Percentiles rank a stretch among this genome's conserved stretches.
These are phyloP conservation scores for Russula brevipes DNA, from an alignment of 768 basidiomycete genomes.

Conservation along the genomic window DNA sequence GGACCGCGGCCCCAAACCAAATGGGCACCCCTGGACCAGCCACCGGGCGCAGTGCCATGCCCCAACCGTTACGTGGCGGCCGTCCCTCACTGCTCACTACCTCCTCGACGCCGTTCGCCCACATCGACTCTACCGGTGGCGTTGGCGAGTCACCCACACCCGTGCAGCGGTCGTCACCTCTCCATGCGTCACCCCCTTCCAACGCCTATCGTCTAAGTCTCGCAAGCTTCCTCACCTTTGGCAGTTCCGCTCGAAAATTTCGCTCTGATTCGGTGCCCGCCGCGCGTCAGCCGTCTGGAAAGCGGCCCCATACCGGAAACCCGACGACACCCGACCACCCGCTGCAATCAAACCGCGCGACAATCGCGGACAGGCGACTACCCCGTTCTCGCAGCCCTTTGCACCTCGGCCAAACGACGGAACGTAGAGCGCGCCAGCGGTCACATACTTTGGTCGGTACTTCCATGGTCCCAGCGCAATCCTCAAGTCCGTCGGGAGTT, in stretches of 20 bases:
- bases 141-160: conserved; percentile 59
- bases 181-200: conserved; percentile 16
- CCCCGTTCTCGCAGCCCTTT: conserved; percentile 3
- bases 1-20: neutral
- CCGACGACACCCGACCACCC: conserved; percentile 13
- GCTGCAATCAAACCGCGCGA: conserved; percentile 26
- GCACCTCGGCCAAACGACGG: conserved; percentile 29
- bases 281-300: neutral
- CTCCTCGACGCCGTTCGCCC: conserved; percentile 40
- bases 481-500: conserved; percentile 19
- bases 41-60: conserved; percentile 17
- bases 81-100: conserved; percentile 26
- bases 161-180: conserved; percentile 32
- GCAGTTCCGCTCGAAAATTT: conserved; percentile 21
- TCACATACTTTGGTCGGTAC: conserved; percentile 21
- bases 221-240: conserved; percentile 49
- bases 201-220: conserved; percentile 44
- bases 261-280: conserved; percentile 9
- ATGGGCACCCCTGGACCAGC: neutral
- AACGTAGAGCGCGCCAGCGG: conserved; percentile 23
- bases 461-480: conserved; percentile 15
- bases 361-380: conserved; percentile 7
- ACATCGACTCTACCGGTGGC: conserved; percentile 48
- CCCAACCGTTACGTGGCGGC: conserved; percentile 32
- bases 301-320: conserved; percentile 1